A percentile compares a stretch with the other conserved stretches of the same genome.
Evolutionary conservation across 352 stramenopile species (phyloP).

Genomic region (Globisporangium recalcitrans): DNA sequence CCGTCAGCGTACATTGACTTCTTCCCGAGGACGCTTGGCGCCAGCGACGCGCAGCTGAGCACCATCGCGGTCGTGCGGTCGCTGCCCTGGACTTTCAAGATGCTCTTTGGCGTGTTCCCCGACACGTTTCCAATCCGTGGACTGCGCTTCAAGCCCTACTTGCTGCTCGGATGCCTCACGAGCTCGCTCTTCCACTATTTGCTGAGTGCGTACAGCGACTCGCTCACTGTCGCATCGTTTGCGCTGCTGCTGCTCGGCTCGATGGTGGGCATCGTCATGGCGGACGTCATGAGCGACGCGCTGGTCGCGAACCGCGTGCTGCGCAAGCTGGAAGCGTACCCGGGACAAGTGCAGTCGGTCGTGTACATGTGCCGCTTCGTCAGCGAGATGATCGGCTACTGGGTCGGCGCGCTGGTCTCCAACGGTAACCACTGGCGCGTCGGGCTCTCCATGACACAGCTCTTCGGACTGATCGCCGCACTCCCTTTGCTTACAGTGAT

Average conservation of each 20-base stretch:
- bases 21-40: slow-evolving; percentile 56
- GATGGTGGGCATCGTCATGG: slow-evolving; percentile 75
- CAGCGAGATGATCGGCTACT: slow-evolving; percentile 77
- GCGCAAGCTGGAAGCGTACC: slow-evolving; percentile 27
- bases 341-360: slow-evolving; percentile 48
- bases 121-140: slow-evolving; percentile 53
- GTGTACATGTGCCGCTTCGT: slow-evolving; percentile 77
- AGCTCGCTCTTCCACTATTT: slow-evolving; percentile 55
- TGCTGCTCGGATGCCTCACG: slow-evolving; percentile 56
- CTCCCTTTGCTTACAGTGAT: slow-evolving; percentile 54
- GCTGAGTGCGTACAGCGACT: slow-evolving; percentile 28
- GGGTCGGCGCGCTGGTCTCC: slow-evolving; percentile 52
- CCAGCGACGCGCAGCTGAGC: slow-evolving; percentile 65
- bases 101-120: slow-evolving; percentile 65
- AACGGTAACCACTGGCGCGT: slow-evolving; percentile 51
- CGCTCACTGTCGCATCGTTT: slow-evolving; percentile 55
- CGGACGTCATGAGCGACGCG: slow-evolving; percentile 78
- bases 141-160: slow-evolving; percentile 71
- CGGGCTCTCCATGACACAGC: slow-evolving; percentile 52
- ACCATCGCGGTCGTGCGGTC: slow-evolving; percentile 60
- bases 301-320: slow-evolving; percentile 64
- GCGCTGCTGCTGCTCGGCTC: slow-evolving; percentile 60
- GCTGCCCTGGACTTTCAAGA: slow-evolving; percentile 78
- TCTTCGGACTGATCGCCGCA: slow-evolving; percentile 58
- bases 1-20: slow-evolving; percentile 72